Conservation (phyloP, 106 monocot species). For the Chionographis japonica region DNA sequence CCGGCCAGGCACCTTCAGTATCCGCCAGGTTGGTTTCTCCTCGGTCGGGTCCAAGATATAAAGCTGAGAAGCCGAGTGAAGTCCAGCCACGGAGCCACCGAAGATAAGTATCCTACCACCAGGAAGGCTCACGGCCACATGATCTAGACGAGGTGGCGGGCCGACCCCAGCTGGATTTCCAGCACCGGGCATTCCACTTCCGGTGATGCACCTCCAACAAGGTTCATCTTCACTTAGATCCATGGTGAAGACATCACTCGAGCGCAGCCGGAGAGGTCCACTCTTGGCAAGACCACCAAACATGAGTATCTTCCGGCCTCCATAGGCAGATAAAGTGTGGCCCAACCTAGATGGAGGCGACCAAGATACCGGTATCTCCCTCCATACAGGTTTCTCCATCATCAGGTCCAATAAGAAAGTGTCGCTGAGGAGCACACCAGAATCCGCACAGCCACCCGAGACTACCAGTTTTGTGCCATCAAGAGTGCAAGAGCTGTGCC, state of each 20-base stretch:
- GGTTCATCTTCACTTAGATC: conserved; percentile 80
- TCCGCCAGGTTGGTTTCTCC: conserved; percentile 87
- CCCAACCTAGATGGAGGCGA: conserved; percentile 91
- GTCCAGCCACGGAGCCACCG: conserved; percentile 94
- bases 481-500: conserved; percentile 95
- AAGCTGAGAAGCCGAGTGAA: conserved; percentile 94
- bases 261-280: conserved; percentile 77
- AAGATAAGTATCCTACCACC: conserved; percentile 83
- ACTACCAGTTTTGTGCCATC: conserved; percentile 92
- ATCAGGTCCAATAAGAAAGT: conserved; percentile 85
- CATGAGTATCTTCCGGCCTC: conserved; percentile 79
- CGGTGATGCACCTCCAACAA: conserved; percentile 83
- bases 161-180: conserved; percentile 80
- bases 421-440: conserved; percentile 90
- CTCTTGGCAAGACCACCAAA: conserved; percentile 97
- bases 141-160: conserved; percentile 92
- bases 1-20: conserved; percentile 80
- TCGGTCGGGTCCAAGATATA: conserved; percentile 91
- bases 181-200: conserved; percentile 90
- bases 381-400: conserved; percentile 88
- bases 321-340: conserved; percentile 81
- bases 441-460: conserved; percentile 95
- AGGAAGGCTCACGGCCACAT: conserved; percentile 86
- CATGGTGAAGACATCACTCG: conserved; percentile 89
- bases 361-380: conserved; percentile 86